Percentiles rank a stretch among this genome's conserved stretches.
phyloP scores from a whole-genome alignment of 73 alveolate genomes.

The Breviolum minutum region DNA sequence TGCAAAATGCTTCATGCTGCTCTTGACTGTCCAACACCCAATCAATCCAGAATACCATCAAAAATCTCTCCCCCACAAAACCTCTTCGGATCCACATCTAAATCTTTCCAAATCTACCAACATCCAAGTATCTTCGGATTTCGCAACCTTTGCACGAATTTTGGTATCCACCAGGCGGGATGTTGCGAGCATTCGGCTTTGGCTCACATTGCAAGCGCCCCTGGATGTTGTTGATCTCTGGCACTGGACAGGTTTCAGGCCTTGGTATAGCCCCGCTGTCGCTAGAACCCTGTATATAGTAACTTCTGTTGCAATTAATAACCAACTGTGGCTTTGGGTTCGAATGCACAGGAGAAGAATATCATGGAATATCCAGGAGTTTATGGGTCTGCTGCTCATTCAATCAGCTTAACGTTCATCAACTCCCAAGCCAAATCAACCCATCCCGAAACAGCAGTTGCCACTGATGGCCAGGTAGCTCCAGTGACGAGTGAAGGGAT shows the following conservation, averaged over 20 bases:
- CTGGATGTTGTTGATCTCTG: slow-evolving; percentile 75
- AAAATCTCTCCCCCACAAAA: background rate
- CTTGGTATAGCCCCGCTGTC: background rate
- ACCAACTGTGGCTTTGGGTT: too few relatives aligned
- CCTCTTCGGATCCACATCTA: background rate
- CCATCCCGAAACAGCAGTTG: too few relatives aligned
- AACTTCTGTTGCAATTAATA: too few relatives aligned
- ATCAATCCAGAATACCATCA: background rate
- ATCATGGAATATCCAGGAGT: too few relatives aligned
- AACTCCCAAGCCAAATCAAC: too few relatives aligned
- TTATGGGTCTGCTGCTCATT: too few relatives aligned
- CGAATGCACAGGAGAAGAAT: too few relatives aligned
- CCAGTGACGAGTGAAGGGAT: slow-evolving; percentile 25
- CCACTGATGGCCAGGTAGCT: background rate
- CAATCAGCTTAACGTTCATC: too few relatives aligned
- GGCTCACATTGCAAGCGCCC: slow-evolving; percentile 89
- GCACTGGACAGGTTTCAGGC: background rate
- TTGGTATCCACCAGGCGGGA: slow-evolving; percentile 73
- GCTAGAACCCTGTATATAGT: too few relatives aligned
- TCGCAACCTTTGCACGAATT: slow-evolving; percentile 69
- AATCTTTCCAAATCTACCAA: background rate
- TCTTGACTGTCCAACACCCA: background rate
- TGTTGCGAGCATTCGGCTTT: slow-evolving; percentile 56
- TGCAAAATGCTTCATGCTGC: background rate
- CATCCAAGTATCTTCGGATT: background rate